Evolutionary conservation across 257 asterid genomes (phyloP), one percentile per base, ranked within the genome.

Genomic region (Capsicum chinense): DNA sequence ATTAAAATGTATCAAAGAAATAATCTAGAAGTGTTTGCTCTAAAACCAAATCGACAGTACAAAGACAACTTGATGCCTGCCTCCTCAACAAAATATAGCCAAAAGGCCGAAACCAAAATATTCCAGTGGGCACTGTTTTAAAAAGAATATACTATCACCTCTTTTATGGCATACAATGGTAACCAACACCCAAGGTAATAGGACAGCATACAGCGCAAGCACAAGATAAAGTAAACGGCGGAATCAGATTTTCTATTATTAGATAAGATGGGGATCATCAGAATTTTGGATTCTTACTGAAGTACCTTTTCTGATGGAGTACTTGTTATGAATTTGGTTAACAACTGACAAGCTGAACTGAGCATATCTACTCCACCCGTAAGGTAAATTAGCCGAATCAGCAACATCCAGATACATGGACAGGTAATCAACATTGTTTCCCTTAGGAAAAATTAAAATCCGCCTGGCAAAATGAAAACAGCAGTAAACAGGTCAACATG

Each of bases 361-460:
- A 8, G 92, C 92, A 58, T 81, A 82, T 90, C 91, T 90, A 87
- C 81, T 87, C 95, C 95, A 92, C 39, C 90, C 92, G 82, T 87
- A 64, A 63, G 91, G 91, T 89, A 92, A 85, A 85, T 15, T 50
- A 7, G 80, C 84, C 52, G 92, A 84, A 79, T 90, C 93, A 62
- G 92, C 91, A 64, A 90, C 93, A 37, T 88, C 95, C 79, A 92
- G 84, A 85, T 90, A 92, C 88, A 92, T 83, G 83, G 95, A 89
- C 73, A 92, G 78, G 79, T 16, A 69, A 50, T 87, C 90, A 70
- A 86, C 83, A 76, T 86, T 85, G 89, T 92, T 90, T 79, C 91
- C 95, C 86, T 85, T 87, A 5, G 91, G 91, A 83, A 88, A 90
- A 69, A 89, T 86, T 79, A 92, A 91, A 86, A 92, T 86, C 89